Percentiles rank a stretch among this genome's conserved stretches.
Evolutionary conservation across 495 filamentous ascomycete species (phyloP).

Genomic region (Penicillium lagena): DNA sequence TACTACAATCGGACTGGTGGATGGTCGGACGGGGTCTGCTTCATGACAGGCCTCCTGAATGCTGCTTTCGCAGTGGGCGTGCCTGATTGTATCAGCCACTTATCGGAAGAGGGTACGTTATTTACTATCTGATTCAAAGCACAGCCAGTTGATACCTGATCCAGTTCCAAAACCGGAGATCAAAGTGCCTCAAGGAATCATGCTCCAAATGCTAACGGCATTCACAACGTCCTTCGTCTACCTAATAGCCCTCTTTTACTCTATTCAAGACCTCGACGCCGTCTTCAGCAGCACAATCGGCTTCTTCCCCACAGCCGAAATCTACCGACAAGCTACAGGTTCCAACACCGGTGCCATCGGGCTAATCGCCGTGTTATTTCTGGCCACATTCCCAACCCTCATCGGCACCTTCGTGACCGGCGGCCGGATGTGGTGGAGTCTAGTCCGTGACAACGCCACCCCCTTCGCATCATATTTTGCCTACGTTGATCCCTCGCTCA

Average conservation of each 20-base stretch:
- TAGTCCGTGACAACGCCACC: constrained; percentile 60
- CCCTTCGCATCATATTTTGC: constrained; percentile 30
- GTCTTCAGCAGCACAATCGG: constrained; percentile 47
- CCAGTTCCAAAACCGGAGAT: constrained; percentile 19
- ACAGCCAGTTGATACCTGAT: background rate
- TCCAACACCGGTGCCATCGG: constrained; percentile 50
- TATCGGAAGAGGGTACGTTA: constrained; percentile 57
- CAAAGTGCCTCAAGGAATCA: constrained; percentile 39
- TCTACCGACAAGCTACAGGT: constrained; percentile 69
- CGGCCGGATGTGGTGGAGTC: constrained; percentile 69
- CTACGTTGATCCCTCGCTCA: constrained; percentile 31
- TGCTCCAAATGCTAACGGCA: constrained; percentile 50
- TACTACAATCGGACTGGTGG: constrained; percentile 62
- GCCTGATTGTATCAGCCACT: constrained; percentile 62
- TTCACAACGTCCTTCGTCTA: constrained; percentile 43
- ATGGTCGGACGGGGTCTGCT: constrained; percentile 58
- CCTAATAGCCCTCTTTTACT: constrained; percentile 46
- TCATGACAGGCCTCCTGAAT: constrained; percentile 67
- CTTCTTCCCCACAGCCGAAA: constrained; percentile 63
- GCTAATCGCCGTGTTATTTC: constrained; percentile 47
- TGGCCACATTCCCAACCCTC: constrained; percentile 50
- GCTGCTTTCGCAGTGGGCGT: constrained; percentile 73
- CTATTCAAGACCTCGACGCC: constrained; percentile 54
- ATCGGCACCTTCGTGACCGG: constrained; percentile 63
- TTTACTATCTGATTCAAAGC: background rate